phyloP scores from a whole-genome alignment of 2,329 filamentous ascomycete species.

The Harringtonia lauricola region DNA sequence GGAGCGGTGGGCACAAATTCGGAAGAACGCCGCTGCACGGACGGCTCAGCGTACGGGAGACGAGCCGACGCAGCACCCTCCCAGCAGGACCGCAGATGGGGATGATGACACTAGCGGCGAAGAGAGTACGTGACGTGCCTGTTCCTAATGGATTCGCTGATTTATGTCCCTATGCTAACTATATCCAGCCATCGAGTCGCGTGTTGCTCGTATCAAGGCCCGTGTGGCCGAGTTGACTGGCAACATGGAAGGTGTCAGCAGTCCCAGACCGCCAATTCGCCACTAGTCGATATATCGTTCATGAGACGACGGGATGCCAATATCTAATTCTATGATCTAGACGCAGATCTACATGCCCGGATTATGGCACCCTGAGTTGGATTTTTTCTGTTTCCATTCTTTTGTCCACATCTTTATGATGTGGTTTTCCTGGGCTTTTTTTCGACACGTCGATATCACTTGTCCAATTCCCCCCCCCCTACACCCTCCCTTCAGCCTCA shows the following conservation, averaged over 20 bases:
- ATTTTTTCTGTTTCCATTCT: too few relatives aligned
- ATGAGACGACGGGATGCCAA: not conserved
- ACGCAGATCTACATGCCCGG: too few relatives aligned
- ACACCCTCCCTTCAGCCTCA: too few relatives aligned
- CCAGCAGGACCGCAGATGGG: slow-evolving; percentile 47
- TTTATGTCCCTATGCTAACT: slow-evolving; percentile 14
- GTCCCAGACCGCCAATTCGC: slow-evolving; percentile 19
- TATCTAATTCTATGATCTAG: too few relatives aligned
- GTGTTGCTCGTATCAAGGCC: slow-evolving; percentile 94
- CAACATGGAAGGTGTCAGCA: slow-evolving; percentile 54
- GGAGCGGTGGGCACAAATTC: slow-evolving; percentile 95
- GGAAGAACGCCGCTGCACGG: slow-evolving; percentile 83
- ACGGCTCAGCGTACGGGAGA: slow-evolving; percentile 56
- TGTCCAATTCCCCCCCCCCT: too few relatives aligned
- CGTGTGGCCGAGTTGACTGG: slow-evolving; percentile 89
- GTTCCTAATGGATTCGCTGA: not conserved
- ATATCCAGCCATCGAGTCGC: slow-evolving; percentile 73
- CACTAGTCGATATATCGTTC: not conserved
- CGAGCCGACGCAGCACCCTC: slow-evolving; percentile 46
- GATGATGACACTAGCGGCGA: slow-evolving; percentile 91
- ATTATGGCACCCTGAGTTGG: too few relatives aligned
- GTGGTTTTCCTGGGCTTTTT: too few relatives aligned
- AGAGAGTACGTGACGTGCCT: slow-evolving; percentile 58
- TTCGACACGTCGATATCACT: too few relatives aligned
- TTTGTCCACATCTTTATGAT: too few relatives aligned